Percentiles rank a stretch among this genome's conserved stretches.
Conservation (phyloP, 345 rosid species). For the Geranium brycei region DNA sequence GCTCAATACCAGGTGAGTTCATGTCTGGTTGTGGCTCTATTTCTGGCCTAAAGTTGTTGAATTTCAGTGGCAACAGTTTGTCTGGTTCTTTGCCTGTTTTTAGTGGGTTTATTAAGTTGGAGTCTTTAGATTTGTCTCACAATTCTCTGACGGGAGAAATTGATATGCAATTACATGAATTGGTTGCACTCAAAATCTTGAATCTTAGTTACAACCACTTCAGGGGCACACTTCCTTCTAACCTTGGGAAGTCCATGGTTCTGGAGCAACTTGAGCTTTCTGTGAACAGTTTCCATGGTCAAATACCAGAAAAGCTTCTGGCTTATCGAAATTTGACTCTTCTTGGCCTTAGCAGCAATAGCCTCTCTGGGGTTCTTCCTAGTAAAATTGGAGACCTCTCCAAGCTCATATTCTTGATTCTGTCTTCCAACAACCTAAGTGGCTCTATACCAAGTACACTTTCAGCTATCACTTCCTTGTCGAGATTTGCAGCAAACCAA, state of each 20-base stretch:
- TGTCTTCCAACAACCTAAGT: conserved; percentile 33
- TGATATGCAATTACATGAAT: conserved; percentile 28
- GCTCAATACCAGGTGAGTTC: conserved; percentile 38
- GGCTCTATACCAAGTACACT: conserved; percentile 39
- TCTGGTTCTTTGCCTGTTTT: conserved; percentile 35
- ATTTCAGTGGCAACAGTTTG: conserved; percentile 39
- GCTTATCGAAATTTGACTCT: conserved; percentile 21
- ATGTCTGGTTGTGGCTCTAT: conserved; percentile 29
- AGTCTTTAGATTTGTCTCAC: conserved; percentile 45
- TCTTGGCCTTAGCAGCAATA: conserved; percentile 47
- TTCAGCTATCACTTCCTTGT: conserved; percentile 27
- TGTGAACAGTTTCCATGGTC: conserved; percentile 22
- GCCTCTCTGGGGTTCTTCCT: conserved; percentile 38
- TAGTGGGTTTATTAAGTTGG: conserved; percentile 33
- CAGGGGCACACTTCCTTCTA: conserved; percentile 31
- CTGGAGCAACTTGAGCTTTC: conserved; percentile 45
- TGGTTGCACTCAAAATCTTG: conserved; percentile 36
- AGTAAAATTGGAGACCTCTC: conserved; percentile 31
- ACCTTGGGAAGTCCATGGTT: conserved; percentile 18
- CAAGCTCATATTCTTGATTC: conserved; percentile 31
- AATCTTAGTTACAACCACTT: conserved; percentile 29
- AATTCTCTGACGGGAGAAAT: conserved; percentile 27
- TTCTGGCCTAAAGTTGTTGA: conserved; percentile 31
- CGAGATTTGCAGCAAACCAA: conserved; percentile 48
- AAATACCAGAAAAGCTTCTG: conserved; percentile 30